These are phyloP conservation scores for Globisporangium spinosum DNA, from an alignment of 352 stramenopile genomes.

Conservation along the genomic window DNA sequence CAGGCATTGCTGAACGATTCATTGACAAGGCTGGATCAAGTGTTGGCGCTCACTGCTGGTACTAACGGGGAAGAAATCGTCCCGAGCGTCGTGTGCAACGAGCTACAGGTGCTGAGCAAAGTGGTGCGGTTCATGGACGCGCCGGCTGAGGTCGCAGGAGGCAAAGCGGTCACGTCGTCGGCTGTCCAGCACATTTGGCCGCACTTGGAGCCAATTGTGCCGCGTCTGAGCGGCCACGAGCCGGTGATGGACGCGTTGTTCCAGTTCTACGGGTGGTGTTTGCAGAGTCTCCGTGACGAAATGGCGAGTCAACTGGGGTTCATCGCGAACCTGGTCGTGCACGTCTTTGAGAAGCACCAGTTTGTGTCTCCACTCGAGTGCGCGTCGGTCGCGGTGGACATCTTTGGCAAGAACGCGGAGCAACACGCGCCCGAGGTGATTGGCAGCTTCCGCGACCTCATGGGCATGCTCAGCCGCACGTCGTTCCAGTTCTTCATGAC, in stretches of 20 bases:
- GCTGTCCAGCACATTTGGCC: constrained; percentile 51
- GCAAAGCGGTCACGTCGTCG: constrained; percentile 41
- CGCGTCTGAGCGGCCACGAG: constrained; percentile 39
- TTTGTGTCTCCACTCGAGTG: constrained; percentile 68
- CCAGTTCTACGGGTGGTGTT: constrained; percentile 66
- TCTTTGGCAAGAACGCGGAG: constrained; percentile 49
- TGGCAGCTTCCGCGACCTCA: constrained; percentile 49
- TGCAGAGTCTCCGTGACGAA: constrained; percentile 58
- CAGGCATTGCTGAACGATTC: constrained; percentile 45
- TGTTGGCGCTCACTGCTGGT: constrained; percentile 21
- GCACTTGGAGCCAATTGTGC: constrained; percentile 45
- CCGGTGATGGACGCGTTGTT: constrained; percentile 54
- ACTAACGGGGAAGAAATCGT: constrained; percentile 20
- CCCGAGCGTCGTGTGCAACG: constrained; percentile 32
- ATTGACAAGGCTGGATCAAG: constrained; percentile 44
- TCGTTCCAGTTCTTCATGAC: constrained; percentile 65
- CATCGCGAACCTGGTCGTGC: constrained; percentile 55
- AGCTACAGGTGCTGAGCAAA: constrained; percentile 69
- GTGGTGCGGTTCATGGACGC: constrained; percentile 64
- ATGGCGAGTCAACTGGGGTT: constrained; percentile 45
- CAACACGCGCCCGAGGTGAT: constrained; percentile 32
- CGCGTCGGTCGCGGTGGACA: constrained; percentile 56
- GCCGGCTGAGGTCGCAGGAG: constrained; percentile 44
- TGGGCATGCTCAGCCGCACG: constrained; percentile 54
- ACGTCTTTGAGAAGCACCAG: constrained; percentile 48